Evolutionary conservation across 192 early-diverging fungal species (phyloP).

Genomic region (Coemansia sp.): DNA sequence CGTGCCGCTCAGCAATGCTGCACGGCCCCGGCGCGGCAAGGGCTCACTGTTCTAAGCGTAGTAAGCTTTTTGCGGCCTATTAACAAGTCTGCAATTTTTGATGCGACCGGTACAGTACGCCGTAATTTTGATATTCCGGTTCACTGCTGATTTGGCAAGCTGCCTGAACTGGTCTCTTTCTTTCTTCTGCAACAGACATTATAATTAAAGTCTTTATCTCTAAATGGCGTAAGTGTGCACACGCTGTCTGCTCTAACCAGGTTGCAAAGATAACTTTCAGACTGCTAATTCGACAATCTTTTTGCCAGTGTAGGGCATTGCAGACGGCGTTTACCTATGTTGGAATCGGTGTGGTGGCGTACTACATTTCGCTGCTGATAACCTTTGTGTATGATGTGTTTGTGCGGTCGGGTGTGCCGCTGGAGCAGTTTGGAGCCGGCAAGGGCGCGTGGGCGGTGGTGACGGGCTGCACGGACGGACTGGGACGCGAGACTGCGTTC

Average conservation of each 20-base stretch:
- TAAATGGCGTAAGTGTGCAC: too few relatives aligned
- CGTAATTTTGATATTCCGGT: too few relatives aligned
- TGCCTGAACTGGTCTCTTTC: too few relatives aligned
- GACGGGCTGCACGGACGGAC: slow-evolving; percentile 95
- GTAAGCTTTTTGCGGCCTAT: not conserved
- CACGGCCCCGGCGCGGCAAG: slow-evolving; percentile 47
- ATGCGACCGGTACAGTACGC: too few relatives aligned
- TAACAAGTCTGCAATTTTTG: too few relatives aligned
- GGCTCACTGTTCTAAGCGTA: slow-evolving; percentile 35
- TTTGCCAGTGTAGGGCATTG: slow-evolving; percentile 22
- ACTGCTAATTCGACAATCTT: not conserved
- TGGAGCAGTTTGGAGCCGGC: slow-evolving; percentile 53
- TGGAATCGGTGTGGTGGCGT: slow-evolving; percentile 50
- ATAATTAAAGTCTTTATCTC: too few relatives aligned
- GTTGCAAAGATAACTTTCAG: too few relatives aligned
- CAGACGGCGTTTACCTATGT: slow-evolving; percentile 45
- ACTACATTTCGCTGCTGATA: slow-evolving; percentile 40
- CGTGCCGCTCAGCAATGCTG: slow-evolving; percentile 1
- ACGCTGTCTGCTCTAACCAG: too few relatives aligned
- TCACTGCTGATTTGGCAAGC: too few relatives aligned
- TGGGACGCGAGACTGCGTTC: slow-evolving; percentile 91
- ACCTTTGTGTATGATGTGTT: slow-evolving; percentile 50
- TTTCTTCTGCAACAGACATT: too few relatives aligned
- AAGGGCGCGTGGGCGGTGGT: slow-evolving; percentile 66
- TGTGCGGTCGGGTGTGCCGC: slow-evolving; percentile 35